phyloP scores from a whole-genome alignment of 176 grass and related monocot genomes.

The Avena atlantica region DNA sequence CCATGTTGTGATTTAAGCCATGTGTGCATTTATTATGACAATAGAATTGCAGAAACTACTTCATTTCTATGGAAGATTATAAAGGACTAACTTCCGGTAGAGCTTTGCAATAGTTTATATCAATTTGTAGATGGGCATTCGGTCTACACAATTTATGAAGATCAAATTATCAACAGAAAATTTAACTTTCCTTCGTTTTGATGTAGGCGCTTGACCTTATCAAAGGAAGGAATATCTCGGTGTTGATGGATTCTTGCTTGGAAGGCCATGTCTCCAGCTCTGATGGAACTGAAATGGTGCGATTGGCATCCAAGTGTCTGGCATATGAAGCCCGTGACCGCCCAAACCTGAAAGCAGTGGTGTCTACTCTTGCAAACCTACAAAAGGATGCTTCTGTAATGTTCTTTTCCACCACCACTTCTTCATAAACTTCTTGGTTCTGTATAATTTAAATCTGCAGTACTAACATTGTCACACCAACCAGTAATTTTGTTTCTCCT shows the following conservation, averaged over 20 bases:
- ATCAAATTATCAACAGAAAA: not conserved
- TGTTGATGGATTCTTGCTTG: slow-evolving; percentile 91
- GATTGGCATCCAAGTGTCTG: slow-evolving; percentile 77
- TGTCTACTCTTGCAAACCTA: slow-evolving; percentile 67
- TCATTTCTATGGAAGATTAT: not conserved
- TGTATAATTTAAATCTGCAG: slow-evolving; percentile 2
- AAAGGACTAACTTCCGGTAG: not conserved
- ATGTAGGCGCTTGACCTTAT: slow-evolving; percentile 89
- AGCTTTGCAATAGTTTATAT: not conserved
- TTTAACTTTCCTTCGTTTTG: slow-evolving; percentile 24
- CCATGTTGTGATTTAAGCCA: too few species aligned
- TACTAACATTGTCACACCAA: not conserved
- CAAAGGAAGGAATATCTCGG: slow-evolving; percentile 63
- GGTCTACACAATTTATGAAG: not conserved
- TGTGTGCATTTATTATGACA: not conserved
- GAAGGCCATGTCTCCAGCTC: slow-evolving; percentile 81
- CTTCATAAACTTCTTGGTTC: slow-evolving; percentile 13
- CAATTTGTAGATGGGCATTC: not conserved
- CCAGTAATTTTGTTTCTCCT: slow-evolving; percentile 20
- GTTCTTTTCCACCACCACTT: slow-evolving; percentile 23
- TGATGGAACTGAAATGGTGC: slow-evolving; percentile 77
- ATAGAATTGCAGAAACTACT: not conserved
- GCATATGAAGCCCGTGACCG: slow-evolving; percentile 85
- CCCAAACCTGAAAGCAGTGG: slow-evolving; percentile 73
- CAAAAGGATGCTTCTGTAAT: slow-evolving; percentile 84